phyloP scores from a whole-genome alignment of 2,329 filamentous ascomycete genomes.

The Pestalotiopsis fici region DNA sequence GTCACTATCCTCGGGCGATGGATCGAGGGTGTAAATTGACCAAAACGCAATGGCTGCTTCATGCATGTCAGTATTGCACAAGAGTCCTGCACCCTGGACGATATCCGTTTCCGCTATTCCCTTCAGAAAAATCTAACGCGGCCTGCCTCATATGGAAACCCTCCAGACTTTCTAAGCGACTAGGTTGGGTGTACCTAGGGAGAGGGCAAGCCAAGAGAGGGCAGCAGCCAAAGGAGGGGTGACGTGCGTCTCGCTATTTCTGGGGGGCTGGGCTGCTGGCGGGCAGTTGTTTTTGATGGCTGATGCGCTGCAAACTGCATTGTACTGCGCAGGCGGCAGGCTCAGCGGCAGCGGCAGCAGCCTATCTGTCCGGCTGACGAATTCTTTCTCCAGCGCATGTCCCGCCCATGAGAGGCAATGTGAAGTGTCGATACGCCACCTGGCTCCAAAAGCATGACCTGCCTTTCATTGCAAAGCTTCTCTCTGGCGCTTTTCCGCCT shows the following conservation, averaged over 20 bases:
- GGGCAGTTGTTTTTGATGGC: not conserved
- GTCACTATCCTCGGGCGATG: conserved; percentile 2
- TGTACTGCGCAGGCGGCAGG: not conserved
- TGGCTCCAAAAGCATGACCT: not conserved
- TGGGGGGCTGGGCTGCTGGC: not conserved
- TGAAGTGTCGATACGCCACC: not conserved
- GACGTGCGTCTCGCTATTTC: conserved; percentile 14
- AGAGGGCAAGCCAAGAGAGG: no score
- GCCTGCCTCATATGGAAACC: conserved; percentile 9
- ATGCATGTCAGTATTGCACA: conserved; percentile 5
- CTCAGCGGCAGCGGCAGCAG: not conserved
- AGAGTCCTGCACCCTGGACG: not conserved
- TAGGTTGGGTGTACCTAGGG: not conserved
- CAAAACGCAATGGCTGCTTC: not conserved
- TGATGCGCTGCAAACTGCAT: not conserved
- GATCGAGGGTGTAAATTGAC: not conserved
- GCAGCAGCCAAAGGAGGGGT: conserved; percentile 11
- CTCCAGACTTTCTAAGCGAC: not conserved
- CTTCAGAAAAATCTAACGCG: not conserved
- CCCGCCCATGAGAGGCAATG: not conserved
- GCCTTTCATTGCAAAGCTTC: not conserved
- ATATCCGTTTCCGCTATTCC: conserved; percentile 8
- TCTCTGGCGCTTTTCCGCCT: not conserved
- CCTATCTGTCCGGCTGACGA: not conserved
- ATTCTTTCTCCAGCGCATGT: not conserved